Evolutionary conservation across 1,139 yeast genomes (phyloP).

Genomic region (Taphrina flavorubra): DNA sequence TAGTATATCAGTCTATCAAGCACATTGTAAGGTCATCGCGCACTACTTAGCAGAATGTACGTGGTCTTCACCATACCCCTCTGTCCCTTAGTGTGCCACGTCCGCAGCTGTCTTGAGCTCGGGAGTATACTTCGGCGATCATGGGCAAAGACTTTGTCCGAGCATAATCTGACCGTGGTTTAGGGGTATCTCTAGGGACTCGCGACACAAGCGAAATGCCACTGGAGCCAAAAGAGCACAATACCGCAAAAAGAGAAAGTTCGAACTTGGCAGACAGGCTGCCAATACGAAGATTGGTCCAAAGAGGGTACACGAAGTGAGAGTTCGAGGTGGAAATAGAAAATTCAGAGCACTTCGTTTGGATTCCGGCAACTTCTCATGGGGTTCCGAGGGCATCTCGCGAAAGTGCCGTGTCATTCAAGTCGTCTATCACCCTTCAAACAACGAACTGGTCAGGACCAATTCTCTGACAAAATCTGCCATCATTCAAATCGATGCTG

Average conservation of each 20-base stretch:
- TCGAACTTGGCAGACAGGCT: conserved; percentile 99
- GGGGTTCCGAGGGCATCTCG: conserved; percentile 99
- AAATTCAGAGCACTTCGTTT: conserved; percentile 99
- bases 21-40: too few relatives aligned
- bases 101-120: background rate
- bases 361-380: conserved; percentile 99
- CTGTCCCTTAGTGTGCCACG: background rate
- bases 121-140: background rate
- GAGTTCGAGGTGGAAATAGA: conserved; percentile 99
- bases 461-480: conserved; percentile 99
- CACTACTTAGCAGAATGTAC: conserved; percentile 1
- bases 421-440: conserved; percentile 99
- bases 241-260: conserved; percentile 99
- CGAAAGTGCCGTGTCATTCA: conserved; percentile 98
- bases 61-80: background rate
- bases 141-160: background rate
- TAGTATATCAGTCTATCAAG: conserved; percentile 1
- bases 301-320: conserved; percentile 98
- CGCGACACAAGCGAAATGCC: conserved; percentile 99
- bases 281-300: conserved; percentile 98
- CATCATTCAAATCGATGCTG: conserved; percentile 98
- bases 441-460: conserved; percentile 99
- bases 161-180: background rate
- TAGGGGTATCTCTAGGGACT: conserved; percentile 99
- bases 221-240: conserved; percentile 99